Conservation (phyloP, 306 rosid genomes). For the Fagus sylvatica region DNA sequence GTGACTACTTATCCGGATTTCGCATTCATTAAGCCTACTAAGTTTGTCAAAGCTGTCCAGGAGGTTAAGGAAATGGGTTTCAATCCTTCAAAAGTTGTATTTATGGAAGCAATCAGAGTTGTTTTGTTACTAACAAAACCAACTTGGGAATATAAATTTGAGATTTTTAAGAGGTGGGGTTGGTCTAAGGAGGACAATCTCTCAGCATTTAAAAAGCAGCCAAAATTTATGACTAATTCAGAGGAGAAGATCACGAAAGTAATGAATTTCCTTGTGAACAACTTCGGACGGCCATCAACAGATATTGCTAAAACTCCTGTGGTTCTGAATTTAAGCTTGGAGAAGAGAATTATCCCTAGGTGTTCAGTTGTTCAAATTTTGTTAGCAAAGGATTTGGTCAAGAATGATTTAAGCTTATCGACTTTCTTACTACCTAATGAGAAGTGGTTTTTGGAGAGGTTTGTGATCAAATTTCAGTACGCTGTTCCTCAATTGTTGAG, state of each 20-base stretch:
- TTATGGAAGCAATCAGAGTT: slow-evolving; percentile 27
- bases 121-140: not conserved
- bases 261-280: slow-evolving; percentile 27
- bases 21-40: not conserved
- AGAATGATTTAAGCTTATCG: slow-evolving; percentile 5
- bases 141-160: slow-evolving; percentile 19
- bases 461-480: slow-evolving; percentile 11
- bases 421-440: not conserved
- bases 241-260: slow-evolving; percentile 19
- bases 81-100: slow-evolving; percentile 12
- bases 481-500: slow-evolving; percentile 8
- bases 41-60: slow-evolving; percentile 17
- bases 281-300: slow-evolving; percentile 24
- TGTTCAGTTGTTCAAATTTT: slow-evolving; percentile 39
- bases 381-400: slow-evolving; percentile 21
- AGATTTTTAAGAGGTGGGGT: slow-evolving; percentile 31
- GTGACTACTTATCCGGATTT: not conserved
- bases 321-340: slow-evolving; percentile 20
- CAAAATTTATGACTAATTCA: slow-evolving; percentile 16
- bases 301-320: slow-evolving; percentile 14
- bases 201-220: slow-evolving; percentile 35
- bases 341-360: slow-evolving; percentile 43
- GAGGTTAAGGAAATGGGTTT: slow-evolving; percentile 29
- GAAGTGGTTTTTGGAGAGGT: not conserved
- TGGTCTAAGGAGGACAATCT: slow-evolving; percentile 26